A percentile compares a stretch with the other conserved stretches of the same genome.
Evolutionary conservation across 1,284 basidiomycete species (phyloP).

Genomic region (Melampsora americana): DNA sequence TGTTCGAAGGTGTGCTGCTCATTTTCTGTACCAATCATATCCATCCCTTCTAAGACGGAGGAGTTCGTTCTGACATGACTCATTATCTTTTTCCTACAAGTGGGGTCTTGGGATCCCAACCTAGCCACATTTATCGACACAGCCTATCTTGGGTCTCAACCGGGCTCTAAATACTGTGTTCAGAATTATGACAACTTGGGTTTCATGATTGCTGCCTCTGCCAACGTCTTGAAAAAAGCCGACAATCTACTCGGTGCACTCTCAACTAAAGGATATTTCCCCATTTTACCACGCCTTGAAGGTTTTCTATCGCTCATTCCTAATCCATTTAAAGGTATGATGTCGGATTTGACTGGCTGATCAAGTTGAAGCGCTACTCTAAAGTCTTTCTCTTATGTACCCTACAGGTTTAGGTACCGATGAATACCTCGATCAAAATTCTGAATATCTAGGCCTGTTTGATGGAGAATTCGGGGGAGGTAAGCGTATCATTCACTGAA

Average conservation of each 20-base stretch:
- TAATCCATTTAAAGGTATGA: constrained; percentile 21
- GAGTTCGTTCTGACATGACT: not conserved
- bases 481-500: not conserved
- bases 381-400: too few species aligned
- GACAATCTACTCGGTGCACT: not conserved
- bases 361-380: too few species aligned
- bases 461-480: constrained; percentile 32
- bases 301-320: constrained; percentile 16
- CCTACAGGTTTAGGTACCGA: constrained; percentile 6
- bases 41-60: not conserved
- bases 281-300: constrained; percentile 9
- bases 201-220: constrained; percentile 20
- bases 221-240: constrained; percentile 24
- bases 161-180: constrained; percentile 9
- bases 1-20: constrained; percentile 7
- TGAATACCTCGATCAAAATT: constrained; percentile 16
- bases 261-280: constrained; percentile 12
- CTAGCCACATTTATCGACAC: constrained; percentile 28
- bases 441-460: not conserved
- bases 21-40: not conserved
- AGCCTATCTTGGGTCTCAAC: constrained; percentile 9
- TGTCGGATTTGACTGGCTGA: too few species aligned
- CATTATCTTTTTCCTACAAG: not conserved
- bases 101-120: constrained; percentile 24
- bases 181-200: constrained; percentile 32